Conservation (phyloP, 1,284 basidiomycete genomes). For the Cryptococcus sp. region DNA sequence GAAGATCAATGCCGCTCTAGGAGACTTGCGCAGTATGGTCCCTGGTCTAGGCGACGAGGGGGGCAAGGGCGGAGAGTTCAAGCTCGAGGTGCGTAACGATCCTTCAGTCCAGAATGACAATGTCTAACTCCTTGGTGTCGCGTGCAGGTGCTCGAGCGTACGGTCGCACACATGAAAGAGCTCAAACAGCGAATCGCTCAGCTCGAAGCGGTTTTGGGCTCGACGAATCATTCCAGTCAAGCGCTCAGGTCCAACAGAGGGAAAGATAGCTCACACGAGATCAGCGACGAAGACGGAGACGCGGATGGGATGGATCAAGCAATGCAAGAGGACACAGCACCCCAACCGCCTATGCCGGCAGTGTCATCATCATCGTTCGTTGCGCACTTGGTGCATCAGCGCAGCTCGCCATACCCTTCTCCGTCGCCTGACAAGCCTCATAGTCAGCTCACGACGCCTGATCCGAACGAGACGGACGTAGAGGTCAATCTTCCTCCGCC, state of each 20-base stretch:
- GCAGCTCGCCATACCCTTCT: slow-evolving; percentile 16
- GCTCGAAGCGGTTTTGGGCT: slow-evolving; percentile 24
- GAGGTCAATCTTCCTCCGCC: slow-evolving; percentile 41
- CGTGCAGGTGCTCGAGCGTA: slow-evolving; percentile 48
- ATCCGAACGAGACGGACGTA: slow-evolving; percentile 46
- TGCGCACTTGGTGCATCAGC: background rate
- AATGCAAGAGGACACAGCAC: background rate
- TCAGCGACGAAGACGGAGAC: slow-evolving; percentile 5
- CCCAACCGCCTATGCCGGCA: background rate
- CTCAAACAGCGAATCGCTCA: slow-evolving; percentile 36
- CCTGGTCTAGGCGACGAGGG: slow-evolving; percentile 48
- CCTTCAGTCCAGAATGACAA: background rate
- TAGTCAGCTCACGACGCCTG: slow-evolving; percentile 13
- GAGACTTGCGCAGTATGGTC: slow-evolving; percentile 49
- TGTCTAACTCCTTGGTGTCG: background rate
- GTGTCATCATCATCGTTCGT: background rate
- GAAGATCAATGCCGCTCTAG: slow-evolving; percentile 52
- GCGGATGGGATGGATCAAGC: slow-evolving; percentile 2
- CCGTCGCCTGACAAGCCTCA: slow-evolving; percentile 11
- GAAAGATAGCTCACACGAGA: background rate
- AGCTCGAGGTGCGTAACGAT: slow-evolving; percentile 46
- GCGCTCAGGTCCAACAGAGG: too few relatives aligned
- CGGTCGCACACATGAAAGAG: slow-evolving; percentile 51
- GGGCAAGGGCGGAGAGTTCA: slow-evolving; percentile 52
- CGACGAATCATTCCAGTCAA: background rate